These are phyloP conservation scores for Skeletonema potamos DNA, from an alignment of 108 stramenopile species.

Conservation along the genomic window DNA sequence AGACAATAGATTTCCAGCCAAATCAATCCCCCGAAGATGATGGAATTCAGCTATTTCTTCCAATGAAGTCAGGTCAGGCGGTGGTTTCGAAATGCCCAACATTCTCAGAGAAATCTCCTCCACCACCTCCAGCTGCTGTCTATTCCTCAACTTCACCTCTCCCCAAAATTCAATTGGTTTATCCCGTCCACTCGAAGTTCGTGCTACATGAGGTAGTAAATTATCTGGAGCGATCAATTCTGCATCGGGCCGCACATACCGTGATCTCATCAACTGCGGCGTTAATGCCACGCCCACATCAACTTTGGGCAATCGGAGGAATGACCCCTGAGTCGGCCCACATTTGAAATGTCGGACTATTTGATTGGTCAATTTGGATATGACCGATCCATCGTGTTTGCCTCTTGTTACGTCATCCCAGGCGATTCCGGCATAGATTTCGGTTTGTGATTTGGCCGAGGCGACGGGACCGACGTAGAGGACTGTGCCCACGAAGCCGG, in stretches of 20 bases:
- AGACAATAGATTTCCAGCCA: constrained; percentile 79
- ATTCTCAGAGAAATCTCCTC: constrained; percentile 73
- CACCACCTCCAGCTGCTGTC: constrained; percentile 76
- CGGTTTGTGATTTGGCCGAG: constrained; percentile 72
- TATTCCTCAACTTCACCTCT: constrained; percentile 70
- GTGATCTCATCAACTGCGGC: constrained; percentile 44
- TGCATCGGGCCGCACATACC: constrained; percentile 76
- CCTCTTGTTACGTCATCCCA: constrained; percentile 88
- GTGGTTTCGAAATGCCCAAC: constrained; percentile 56
- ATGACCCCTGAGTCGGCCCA: constrained; percentile 68
- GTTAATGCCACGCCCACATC: constrained; percentile 65
- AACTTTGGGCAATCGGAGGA: constrained; percentile 64
- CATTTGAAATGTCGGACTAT: constrained; percentile 81
- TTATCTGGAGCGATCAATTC: constrained; percentile 81
- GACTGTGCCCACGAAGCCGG: constrained; percentile 85
- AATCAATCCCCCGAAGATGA: constrained; percentile 75
- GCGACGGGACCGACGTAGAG: constrained; percentile 87
- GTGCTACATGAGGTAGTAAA: constrained; percentile 72
- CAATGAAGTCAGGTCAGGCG: constrained; percentile 22
- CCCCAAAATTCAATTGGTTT: constrained; percentile 88
- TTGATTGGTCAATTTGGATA: constrained; percentile 68
- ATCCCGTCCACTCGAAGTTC: constrained; percentile 68
- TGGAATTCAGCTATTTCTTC: constrained; percentile 30
- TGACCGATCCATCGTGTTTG: constrained; percentile 88
- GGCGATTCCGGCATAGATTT: constrained; percentile 82